These are phyloP conservation scores for Trapa incisa DNA, from an alignment of 345 rosid genomes.

Conservation along the genomic window DNA sequence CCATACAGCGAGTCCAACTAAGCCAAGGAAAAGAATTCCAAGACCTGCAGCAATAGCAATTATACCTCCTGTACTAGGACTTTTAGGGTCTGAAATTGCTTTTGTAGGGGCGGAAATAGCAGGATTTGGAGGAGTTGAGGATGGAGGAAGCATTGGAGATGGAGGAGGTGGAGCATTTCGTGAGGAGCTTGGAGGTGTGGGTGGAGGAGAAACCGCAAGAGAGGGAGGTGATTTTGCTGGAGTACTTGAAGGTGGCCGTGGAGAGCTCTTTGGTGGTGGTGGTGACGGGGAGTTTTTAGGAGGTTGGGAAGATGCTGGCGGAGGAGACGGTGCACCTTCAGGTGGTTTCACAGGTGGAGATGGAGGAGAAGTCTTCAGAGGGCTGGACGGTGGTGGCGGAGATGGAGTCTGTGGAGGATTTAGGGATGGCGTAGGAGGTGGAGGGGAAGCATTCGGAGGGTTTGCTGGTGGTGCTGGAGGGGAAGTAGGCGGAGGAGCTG, in stretches of 20 bases:
- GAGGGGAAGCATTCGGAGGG: slow-evolving; percentile 8
- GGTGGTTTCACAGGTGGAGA: slow-evolving; percentile 7
- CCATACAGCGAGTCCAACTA: slow-evolving; percentile 44
- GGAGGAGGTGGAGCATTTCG: slow-evolving; percentile 1
- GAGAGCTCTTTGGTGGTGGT: slow-evolving; percentile 20
- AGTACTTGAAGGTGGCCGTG: background rate
- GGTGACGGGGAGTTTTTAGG: slow-evolving; percentile 24
- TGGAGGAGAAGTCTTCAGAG: slow-evolving; percentile 11
- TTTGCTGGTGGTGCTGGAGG: slow-evolving; percentile 12
- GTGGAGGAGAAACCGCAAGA: slow-evolving; percentile 11
- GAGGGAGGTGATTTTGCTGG: slow-evolving; percentile 23
- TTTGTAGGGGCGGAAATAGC: slow-evolving; percentile 15
- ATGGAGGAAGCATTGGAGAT: slow-evolving; percentile 1
- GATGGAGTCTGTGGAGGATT: slow-evolving; percentile 16
- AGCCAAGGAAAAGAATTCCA: slow-evolving; percentile 42
- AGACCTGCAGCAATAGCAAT: slow-evolving; percentile 43
- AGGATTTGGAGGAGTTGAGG: slow-evolving; percentile 5
- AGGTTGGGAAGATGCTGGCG: slow-evolving; percentile 11
- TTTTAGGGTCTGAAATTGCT: slow-evolving; percentile 12
- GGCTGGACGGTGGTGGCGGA: slow-evolving; percentile 3
- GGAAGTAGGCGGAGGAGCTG: slow-evolving; percentile 15
- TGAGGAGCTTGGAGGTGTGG: background rate
- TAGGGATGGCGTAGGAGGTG: slow-evolving; percentile 15
- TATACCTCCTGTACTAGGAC: slow-evolving; percentile 25
- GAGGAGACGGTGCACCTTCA: slow-evolving; percentile 17